Percentiles rank a stretch among this genome's conserved stretches.
phyloP scores from a whole-genome alignment of 2,329 filamentous ascomycete genomes.

The Cladosporium austrohemisphaericum region DNA sequence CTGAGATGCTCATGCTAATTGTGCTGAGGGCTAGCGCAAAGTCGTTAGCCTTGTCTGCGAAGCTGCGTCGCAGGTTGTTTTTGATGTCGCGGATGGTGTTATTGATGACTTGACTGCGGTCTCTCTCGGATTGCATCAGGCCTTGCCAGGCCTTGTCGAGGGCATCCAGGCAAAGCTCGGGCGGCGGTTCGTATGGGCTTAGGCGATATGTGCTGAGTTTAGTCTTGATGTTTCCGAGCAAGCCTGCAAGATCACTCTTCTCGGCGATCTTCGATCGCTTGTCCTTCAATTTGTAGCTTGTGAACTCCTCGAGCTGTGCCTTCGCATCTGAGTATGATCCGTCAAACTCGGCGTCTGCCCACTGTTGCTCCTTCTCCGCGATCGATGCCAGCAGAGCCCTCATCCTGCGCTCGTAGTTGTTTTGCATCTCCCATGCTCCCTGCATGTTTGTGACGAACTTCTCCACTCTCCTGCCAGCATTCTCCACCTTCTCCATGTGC shows the following conservation, averaged over 20 bases:
- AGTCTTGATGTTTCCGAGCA: conserved; percentile 97
- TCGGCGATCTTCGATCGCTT: conserved; percentile 97
- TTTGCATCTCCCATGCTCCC: conserved; percentile 99
- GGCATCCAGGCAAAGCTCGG: conserved; percentile 74
- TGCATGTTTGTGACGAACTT: conserved; percentile 99
- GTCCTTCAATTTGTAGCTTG: conserved; percentile 81
- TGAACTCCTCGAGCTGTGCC: conserved; percentile 75
- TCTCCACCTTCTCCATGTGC: conserved; percentile 97
- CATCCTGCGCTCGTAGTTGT: conserved; percentile 89
- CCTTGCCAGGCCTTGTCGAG: conserved; percentile 78
- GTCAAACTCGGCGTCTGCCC: conserved; percentile 78
- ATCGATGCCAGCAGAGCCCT: conserved; percentile 73
- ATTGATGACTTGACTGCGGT: conserved; percentile 88
- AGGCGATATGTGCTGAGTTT: conserved; percentile 94
- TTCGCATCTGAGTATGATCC: conserved; percentile 93
- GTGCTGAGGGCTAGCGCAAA: conserved; percentile 95
- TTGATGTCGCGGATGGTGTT: conserved; percentile 99
- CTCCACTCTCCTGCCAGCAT: conserved; percentile 90
- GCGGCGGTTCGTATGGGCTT: conserved; percentile 83
- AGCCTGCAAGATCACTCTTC: conserved; percentile 88
- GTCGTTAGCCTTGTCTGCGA: conserved; percentile 97
- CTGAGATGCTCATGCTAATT: conserved; percentile 88
- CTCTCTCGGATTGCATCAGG: conserved; percentile 79
- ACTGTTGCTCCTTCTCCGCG: conserved; percentile 66
- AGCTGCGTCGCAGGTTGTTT: conserved; percentile 83